Conservation (phyloP, 257 asterid species). For the Nicotiana otophora region DNA sequence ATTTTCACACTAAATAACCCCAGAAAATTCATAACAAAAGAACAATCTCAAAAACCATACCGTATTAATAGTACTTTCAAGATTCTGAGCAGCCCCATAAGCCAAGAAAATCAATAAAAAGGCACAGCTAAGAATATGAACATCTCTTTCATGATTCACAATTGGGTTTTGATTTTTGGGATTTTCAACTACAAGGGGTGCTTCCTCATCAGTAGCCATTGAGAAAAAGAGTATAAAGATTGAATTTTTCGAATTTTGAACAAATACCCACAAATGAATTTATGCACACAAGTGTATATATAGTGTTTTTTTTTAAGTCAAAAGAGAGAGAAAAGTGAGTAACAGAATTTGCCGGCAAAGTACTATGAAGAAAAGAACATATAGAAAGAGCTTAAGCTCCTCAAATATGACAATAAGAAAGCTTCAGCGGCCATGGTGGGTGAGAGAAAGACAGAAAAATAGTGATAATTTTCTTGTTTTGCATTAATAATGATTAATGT, state of each 20-base stretch:
- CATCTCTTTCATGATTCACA: conserved; percentile 60
- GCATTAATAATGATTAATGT: not conserved
- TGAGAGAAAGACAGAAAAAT: not conserved
- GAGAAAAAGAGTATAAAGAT: conserved; percentile 1
- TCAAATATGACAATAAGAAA: not conserved
- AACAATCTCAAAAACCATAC: conserved; percentile 22
- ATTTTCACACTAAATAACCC: not conserved
- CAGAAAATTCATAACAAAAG: not conserved
- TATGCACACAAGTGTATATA: not conserved
- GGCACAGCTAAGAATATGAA: conserved; percentile 67
- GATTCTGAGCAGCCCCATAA: conserved; percentile 94
- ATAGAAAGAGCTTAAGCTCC: not conserved
- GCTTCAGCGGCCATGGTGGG: not conserved
- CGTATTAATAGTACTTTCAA: conserved; percentile 86
- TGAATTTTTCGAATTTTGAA: not conserved
- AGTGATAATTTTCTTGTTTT: not conserved
- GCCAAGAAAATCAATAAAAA: conserved; percentile 85
- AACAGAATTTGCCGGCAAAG: not conserved
- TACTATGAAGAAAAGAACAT: conserved; percentile 6
- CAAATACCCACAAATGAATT: not conserved
- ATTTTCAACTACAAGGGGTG: conserved; percentile 35
- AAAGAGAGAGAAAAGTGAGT: not conserved
- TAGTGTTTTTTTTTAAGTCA: not conserved
- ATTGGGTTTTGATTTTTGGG: conserved; percentile 10
- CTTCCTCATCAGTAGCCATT: conserved; percentile 72